A percentile compares a stretch with the other conserved stretches of the same genome.
Conservation (phyloP, 768 basidiomycete genomes). For the Nevesoporus exiguus region DNA sequence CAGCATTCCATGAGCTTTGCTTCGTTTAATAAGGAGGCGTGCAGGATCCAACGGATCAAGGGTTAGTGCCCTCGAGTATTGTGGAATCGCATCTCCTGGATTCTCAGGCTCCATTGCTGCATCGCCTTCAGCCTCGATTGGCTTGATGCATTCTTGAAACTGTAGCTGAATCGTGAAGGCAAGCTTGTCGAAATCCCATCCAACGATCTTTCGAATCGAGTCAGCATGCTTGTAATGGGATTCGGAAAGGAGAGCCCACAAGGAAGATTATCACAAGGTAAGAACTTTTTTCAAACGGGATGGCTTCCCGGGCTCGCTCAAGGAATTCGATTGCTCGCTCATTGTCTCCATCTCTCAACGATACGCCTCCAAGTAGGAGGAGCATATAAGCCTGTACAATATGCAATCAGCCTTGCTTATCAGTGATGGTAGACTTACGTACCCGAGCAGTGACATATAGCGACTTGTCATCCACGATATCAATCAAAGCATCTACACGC, state of each 20-base stretch:
- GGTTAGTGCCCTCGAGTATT: conserved; percentile 10
- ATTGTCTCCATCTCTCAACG: neutral
- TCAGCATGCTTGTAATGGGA: neutral
- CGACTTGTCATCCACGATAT: neutral
- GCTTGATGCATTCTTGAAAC: neutral
- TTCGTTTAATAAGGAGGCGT: conserved; percentile 11
- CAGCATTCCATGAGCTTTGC: neutral
- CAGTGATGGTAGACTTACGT: neutral
- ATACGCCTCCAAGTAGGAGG: neutral
- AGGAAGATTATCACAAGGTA: conserved; percentile 2
- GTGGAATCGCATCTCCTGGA: neutral
- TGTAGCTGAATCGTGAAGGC: neutral
- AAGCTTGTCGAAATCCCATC: conserved; percentile 8
- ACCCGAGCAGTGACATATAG: conserved; percentile 1
- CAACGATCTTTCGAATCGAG: conserved; percentile 1
- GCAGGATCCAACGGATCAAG: conserved; percentile 1
- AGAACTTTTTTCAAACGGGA: neutral
- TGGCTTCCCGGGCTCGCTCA: neutral
- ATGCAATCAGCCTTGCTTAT: neutral
- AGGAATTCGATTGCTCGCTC: neutral
- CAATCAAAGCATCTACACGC: conserved; percentile 3
- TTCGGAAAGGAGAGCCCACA: neutral
- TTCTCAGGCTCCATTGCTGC: neutral
- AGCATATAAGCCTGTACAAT: conserved; percentile 5
- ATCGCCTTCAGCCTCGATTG: neutral